These are phyloP conservation scores for Helichrysum umbraculigerum DNA, from an alignment of 129 eudicot genomes.

Conservation along the genomic window DNA sequence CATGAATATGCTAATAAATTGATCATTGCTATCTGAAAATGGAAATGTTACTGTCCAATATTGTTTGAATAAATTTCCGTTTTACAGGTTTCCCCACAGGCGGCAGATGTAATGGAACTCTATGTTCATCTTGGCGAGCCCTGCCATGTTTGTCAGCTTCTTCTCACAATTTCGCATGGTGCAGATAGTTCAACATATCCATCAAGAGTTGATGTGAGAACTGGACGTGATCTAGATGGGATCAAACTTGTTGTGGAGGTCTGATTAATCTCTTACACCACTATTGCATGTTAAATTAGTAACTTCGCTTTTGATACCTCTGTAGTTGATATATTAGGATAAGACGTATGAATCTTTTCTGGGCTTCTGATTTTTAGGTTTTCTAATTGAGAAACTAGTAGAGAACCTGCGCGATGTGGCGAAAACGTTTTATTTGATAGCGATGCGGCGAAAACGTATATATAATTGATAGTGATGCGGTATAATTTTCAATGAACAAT, in stretches of 20 bases:
- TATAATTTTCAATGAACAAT: too few species aligned
- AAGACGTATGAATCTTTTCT: slow-evolving; percentile 10
- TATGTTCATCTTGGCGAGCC: slow-evolving; percentile 92
- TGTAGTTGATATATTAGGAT: slow-evolving; percentile 11
- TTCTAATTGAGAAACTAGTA: not conserved
- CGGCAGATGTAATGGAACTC: slow-evolving; percentile 87
- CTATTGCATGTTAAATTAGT: slow-evolving; percentile 23
- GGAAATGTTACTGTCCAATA: slow-evolving; percentile 5
- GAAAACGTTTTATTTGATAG: too few species aligned
- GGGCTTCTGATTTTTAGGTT: slow-evolving; percentile 13
- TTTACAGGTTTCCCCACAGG: slow-evolving; percentile 77
- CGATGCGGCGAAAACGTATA: too few species aligned
- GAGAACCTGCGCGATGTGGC: too few species aligned
- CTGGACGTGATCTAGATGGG: slow-evolving; percentile 81
- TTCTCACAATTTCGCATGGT: slow-evolving; percentile 93
- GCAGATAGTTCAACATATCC: slow-evolving; percentile 92
- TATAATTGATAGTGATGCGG: too few species aligned
- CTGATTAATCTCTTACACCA: slow-evolving; percentile 33
- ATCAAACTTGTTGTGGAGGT: slow-evolving; percentile 98
- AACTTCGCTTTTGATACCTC: not conserved
- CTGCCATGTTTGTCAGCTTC: slow-evolving; percentile 94
- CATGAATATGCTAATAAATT: not conserved
- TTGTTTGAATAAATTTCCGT: not conserved
- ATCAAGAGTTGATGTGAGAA: slow-evolving; percentile 92
- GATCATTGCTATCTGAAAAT: slow-evolving; percentile 5